Conservation (phyloP, 768 basidiomycete species). For the Collybiopsis confluens region DNA sequence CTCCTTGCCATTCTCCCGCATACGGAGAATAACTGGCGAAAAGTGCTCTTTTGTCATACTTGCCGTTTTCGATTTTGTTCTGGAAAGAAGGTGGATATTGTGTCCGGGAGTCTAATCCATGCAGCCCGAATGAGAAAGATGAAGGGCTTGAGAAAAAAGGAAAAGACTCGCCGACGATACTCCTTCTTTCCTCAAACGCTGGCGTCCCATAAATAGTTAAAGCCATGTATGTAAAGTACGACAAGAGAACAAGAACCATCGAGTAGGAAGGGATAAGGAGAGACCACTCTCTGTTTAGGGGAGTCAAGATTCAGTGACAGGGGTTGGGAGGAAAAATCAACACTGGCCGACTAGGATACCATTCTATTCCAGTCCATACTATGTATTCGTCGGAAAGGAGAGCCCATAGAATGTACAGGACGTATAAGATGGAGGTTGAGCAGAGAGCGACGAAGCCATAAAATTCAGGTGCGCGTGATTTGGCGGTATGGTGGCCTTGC, state of each 20-base stretch:
- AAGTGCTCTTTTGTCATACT: background rate
- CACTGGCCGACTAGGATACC: slow-evolving; percentile 84
- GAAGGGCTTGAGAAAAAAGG: background rate
- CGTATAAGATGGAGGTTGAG: slow-evolving; percentile 66
- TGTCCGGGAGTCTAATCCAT: slow-evolving; percentile 49
- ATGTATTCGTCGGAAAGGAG: slow-evolving; percentile 72
- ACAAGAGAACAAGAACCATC: slow-evolving; percentile 63
- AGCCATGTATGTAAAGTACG: slow-evolving; percentile 74
- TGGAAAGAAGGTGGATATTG: slow-evolving; percentile 28
- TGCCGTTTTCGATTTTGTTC: slow-evolving; percentile 29
- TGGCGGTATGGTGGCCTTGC: no score
- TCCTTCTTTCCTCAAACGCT: slow-evolving; percentile 54
- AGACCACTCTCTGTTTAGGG: slow-evolving; percentile 70
- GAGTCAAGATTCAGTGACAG: slow-evolving; percentile 4
- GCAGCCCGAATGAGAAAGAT: no score
- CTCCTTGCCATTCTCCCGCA: slow-evolving; percentile 25
- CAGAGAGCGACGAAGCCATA: slow-evolving; percentile 91
- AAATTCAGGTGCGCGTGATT: slow-evolving; percentile 60
- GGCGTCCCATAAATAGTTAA: slow-evolving; percentile 73
- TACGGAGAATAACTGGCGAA: slow-evolving; percentile 38
- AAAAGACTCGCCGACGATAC: slow-evolving; percentile 58
- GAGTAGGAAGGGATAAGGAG: slow-evolving; percentile 78
- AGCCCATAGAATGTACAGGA: slow-evolving; percentile 76
- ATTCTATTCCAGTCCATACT: slow-evolving; percentile 59
- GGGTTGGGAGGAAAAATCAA: background rate